These are phyloP conservation scores for Fusarium fujikuroi DNA, from an alignment of 2,329 filamentous ascomycete genomes.

Conservation along the genomic window DNA sequence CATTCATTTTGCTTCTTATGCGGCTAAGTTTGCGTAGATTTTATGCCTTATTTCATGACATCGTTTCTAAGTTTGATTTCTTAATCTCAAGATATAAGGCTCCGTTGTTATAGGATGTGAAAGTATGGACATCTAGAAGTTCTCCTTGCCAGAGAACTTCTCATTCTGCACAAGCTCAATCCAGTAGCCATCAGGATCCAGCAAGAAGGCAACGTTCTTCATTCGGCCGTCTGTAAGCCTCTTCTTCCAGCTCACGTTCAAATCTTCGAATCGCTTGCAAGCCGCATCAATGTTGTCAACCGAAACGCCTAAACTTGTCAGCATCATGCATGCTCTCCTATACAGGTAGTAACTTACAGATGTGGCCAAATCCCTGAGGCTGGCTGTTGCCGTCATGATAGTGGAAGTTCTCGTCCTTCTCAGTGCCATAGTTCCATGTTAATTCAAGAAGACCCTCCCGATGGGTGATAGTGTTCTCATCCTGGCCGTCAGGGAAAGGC, in stretches of 20 bases:
- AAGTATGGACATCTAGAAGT: constrained; percentile 54
- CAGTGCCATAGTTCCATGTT: constrained; percentile 86
- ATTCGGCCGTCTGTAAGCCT: constrained; percentile 89
- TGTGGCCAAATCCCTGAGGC: constrained; percentile 94
- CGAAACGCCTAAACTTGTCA: constrained; percentile 68
- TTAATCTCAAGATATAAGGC: not conserved
- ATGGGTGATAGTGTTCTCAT: constrained; percentile 64
- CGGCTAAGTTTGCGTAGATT: not conserved
- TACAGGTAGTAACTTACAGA: constrained; percentile 68
- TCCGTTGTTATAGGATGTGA: not conserved
- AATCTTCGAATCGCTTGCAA: constrained; percentile 84
- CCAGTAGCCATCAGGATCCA: constrained; percentile 92
- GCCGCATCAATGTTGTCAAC: constrained; percentile 92
- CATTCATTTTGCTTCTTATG: not conserved
- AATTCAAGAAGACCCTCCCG: constrained; percentile 89
- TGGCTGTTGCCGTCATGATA: constrained; percentile 95
- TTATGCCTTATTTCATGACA: not conserved
- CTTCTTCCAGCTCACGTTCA: constrained; percentile 93
- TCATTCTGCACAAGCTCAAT: constrained; percentile 84
- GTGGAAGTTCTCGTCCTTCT: constrained; percentile 83
- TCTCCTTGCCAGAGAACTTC: constrained; percentile 64
- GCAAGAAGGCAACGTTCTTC: constrained; percentile 92
- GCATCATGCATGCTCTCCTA: not conserved
- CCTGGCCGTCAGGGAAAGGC: constrained; percentile 57
- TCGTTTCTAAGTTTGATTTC: not conserved